Percentiles rank a stretch among this genome's conserved stretches.
phyloP scores from a whole-genome alignment of 768 basidiomycete species.

The Kwoniella europaea region DNA sequence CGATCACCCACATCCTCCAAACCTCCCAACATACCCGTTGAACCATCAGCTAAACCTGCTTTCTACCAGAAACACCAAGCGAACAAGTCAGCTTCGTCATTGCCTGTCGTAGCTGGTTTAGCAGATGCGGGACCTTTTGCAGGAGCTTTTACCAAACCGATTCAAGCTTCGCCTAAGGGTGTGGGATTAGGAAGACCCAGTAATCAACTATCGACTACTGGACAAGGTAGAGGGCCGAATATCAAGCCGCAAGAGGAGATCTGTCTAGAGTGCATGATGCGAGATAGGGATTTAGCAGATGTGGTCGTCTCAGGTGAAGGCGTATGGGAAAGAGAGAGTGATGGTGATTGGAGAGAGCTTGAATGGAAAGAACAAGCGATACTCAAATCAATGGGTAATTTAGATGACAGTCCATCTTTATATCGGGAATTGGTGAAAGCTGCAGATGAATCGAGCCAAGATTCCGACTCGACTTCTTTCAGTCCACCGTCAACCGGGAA shows the following conservation, averaged over 20 bases:
- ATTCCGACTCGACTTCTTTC: constrained; percentile 30
- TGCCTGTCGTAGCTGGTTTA: constrained; percentile 48
- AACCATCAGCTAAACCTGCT: constrained; percentile 9
- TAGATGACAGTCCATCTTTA: constrained; percentile 15
- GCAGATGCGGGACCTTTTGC: constrained; percentile 50
- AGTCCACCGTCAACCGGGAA: constrained; percentile 36
- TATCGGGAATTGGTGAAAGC: constrained; percentile 18
- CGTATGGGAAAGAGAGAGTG: constrained; percentile 89
- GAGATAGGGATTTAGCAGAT: constrained; percentile 97
- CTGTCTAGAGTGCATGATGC: constrained; percentile 97
- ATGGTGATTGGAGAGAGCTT: constrained; percentile 78
- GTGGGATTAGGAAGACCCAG: constrained; percentile 28
- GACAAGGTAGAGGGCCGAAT: constrained; percentile 12
- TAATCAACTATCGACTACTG: constrained; percentile 11
- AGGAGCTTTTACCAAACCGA: constrained; percentile 18
- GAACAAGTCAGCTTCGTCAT: constrained; percentile 42
- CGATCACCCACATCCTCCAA: constrained; percentile 9
- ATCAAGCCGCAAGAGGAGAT: constrained; percentile 65
- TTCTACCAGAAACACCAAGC: constrained; percentile 31
- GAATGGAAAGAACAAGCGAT: constrained; percentile 54
- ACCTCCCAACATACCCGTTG: background rate
- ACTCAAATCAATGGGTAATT: constrained; percentile 26
- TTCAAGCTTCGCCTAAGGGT: constrained; percentile 10
- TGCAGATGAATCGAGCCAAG: constrained; percentile 27
- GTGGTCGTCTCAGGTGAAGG: constrained; percentile 84